Percentiles rank a stretch among this genome's conserved stretches.
Conservation (phyloP, 208 protist genomes). For the Leishmania gerbilli region DNA sequence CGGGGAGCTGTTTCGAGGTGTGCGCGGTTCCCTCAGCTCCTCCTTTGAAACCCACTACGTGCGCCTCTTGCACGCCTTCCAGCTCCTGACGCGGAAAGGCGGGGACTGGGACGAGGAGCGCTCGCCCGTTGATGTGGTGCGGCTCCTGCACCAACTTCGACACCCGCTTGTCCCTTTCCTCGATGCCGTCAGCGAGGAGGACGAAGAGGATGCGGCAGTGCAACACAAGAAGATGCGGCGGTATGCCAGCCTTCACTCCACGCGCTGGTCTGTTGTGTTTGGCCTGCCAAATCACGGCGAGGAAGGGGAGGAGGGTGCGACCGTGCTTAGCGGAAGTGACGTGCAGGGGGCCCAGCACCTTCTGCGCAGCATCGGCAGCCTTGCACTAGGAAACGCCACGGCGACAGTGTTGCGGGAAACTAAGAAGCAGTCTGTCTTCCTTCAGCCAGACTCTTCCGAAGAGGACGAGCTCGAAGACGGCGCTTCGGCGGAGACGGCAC, state of each 20-base stretch:
- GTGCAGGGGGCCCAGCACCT: slow-evolving; percentile 35
- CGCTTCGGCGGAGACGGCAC: background rate
- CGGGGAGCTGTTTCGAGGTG: slow-evolving; percentile 79
- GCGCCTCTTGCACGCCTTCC: slow-evolving; percentile 50
- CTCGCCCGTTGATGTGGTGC: slow-evolving; percentile 21
- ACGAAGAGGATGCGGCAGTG: slow-evolving; percentile 1
- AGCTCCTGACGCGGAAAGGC: slow-evolving; percentile 24
- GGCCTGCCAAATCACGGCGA: background rate
- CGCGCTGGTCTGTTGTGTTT: slow-evolving; percentile 27
- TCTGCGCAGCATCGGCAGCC: slow-evolving; percentile 38
- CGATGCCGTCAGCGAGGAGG: slow-evolving; percentile 21
- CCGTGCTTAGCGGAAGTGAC: slow-evolving; percentile 23
- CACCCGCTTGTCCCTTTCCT: slow-evolving; percentile 26
- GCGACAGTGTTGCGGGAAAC: slow-evolving; percentile 54
- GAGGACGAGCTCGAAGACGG: slow-evolving; percentile 23
- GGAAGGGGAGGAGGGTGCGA: slow-evolving; percentile 18
- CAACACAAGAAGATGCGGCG: background rate
- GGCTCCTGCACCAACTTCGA: slow-evolving; percentile 15
- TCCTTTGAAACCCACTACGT: slow-evolving; percentile 77
- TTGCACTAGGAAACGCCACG: slow-evolving; percentile 34
- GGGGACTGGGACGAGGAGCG: background rate
- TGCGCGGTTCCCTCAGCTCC: slow-evolving; percentile 81
- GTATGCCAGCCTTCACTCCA: slow-evolving; percentile 14
- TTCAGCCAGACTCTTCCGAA: slow-evolving; percentile 8
- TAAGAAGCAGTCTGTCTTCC: slow-evolving; percentile 24